A percentile compares a stretch with the other conserved stretches of the same genome.
Evolutionary conservation across 2,329 filamentous ascomycete species (phyloP).

Genomic region (Ceratocystis papillata): DNA sequence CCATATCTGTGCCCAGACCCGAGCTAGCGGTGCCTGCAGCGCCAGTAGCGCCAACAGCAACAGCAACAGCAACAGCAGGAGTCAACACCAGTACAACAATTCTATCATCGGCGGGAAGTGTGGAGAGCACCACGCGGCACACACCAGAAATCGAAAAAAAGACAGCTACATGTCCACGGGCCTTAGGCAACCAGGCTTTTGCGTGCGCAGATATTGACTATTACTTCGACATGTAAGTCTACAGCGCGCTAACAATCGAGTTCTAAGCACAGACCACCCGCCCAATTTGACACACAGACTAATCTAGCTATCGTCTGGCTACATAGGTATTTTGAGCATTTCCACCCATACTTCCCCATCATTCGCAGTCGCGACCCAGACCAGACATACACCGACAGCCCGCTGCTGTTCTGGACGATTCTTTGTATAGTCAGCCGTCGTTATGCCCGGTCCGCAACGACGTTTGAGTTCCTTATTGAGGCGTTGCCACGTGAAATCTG

Average conservation of each 20-base stretch:
- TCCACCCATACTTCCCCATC: conserved; percentile 44
- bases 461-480: conserved; percentile 39
- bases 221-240: conserved; percentile 42
- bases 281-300: background rate
- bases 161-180: conserved; percentile 14
- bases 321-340: conserved; percentile 42
- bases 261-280: background rate
- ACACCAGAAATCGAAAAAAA: conserved; percentile 9
- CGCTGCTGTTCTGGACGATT: conserved; percentile 46
- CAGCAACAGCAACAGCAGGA: background rate
- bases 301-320: too few relatives aligned
- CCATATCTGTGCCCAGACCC: background rate
- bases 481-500: conserved; percentile 39
- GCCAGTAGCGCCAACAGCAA: background rate
- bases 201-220: conserved; percentile 45
- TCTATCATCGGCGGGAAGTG: conserved; percentile 2
- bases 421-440: conserved; percentile 42
- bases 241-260: background rate
- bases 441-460: conserved; percentile 36
- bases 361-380: conserved; percentile 42
- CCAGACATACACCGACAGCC: conserved; percentile 39
- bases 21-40: background rate
- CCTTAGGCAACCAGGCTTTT: conserved; percentile 38
- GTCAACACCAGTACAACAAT: too few relatives aligned
- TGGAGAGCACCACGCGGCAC: background rate